Conservation (phyloP, 805 yeast genomes). For the Wickerhamiella azyma region DNA sequence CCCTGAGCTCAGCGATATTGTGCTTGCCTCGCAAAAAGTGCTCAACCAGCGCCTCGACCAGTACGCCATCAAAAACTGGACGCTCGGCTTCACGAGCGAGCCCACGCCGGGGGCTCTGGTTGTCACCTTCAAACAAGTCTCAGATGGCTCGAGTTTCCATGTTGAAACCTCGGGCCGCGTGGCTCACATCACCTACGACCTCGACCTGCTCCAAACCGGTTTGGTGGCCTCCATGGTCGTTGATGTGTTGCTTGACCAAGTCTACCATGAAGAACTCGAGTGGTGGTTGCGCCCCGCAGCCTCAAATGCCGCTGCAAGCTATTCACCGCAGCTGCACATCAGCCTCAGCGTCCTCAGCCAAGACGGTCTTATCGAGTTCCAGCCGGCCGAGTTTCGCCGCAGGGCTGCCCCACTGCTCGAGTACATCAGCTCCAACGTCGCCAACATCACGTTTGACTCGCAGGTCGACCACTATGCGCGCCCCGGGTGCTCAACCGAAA, state of each 20-base stretch:
- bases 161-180: conserved; percentile 30
- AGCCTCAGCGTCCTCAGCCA: conserved; percentile 65
- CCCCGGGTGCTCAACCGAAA: conserved; percentile 21
- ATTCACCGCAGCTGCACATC: conserved; percentile 57
- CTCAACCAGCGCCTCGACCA: conserved; percentile 27
- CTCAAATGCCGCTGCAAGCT: conserved; percentile 33
- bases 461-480: conserved; percentile 60
- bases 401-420: conserved; percentile 43
- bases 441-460: conserved; percentile 65
- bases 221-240: conserved; percentile 51
- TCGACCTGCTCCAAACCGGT: conserved; percentile 37
- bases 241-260: conserved; percentile 36
- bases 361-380: conserved; percentile 51
- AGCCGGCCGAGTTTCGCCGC: conserved; percentile 42
- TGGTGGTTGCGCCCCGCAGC: conserved; percentile 18
- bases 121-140: conserved; percentile 27
- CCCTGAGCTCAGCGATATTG: conserved; percentile 53
- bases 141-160: conserved; percentile 31
- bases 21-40: conserved; percentile 39
- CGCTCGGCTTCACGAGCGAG: conserved; percentile 12
- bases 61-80: conserved; percentile 17
- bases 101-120: conserved; percentile 25
- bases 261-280: conserved; percentile 32
- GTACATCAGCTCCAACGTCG: conserved; percentile 36
- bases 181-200: conserved; percentile 31